Evolutionary conservation across 345 rosid genomes (phyloP), one percentile per base, ranked within the genome.

Genomic region (Salix viminalis): DNA sequence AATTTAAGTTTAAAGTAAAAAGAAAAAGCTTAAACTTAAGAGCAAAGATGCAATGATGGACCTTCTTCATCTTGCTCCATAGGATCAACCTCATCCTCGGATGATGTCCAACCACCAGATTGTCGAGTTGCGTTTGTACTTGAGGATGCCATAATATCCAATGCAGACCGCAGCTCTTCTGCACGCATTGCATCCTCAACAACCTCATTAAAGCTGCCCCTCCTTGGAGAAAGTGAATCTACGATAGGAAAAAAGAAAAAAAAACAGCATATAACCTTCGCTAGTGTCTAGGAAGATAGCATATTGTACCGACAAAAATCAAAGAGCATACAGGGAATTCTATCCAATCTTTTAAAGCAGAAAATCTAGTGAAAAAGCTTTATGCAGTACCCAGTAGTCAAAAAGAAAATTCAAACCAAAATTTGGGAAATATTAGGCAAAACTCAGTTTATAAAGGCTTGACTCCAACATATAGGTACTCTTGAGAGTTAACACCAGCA

Each of bases 41-140:
- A 62, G 56, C 64, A 78, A 58, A 79, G 36, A 67, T 64, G 74
- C 52, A 37, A 56, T 8, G 41, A 36, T 78, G 28, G 72, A 94
- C 94, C 97, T 87, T 88, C 97, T 76, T 86, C 90, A 65, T 88
- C 91, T 70, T 85, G 86, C 12, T 90, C 96, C 94, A 89, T 90
- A 69, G 85, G 89, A 84, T 92, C 97, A 77, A 77, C 90, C 81
- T 96, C 98, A 32, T 96, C 97, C 44, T 96, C 98, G 16, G 91
- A 90, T 70, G 97, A 96, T 73, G 89, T 85, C 99, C 98, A 96
- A 71, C 92, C 94, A 81, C 86, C 82, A 62, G 84, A 84, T 58
- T 58, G 82, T 74, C 42, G 77, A 46, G 81, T 52, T 34, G 79
- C 0, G 56, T 83, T 85, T 70, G 74, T 82, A 84, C 98, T 91